A percentile compares a stretch with the other conserved stretches of the same genome.
Evolutionary conservation across 768 basidiomycete species (phyloP).

Genomic region (Lactarius hengduanensis): DNA sequence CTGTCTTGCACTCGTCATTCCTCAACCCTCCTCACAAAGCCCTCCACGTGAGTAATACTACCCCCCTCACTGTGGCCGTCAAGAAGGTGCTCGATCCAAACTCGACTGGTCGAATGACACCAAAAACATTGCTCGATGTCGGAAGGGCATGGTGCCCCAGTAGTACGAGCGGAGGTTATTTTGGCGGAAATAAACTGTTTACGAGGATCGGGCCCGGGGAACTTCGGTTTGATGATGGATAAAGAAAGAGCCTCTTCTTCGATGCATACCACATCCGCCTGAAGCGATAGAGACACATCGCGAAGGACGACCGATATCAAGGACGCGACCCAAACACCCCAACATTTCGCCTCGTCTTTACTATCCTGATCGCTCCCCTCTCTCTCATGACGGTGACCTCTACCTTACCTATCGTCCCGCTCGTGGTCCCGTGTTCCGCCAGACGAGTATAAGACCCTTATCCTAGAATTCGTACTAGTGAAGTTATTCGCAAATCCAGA

Average conservation of each 20-base stretch:
- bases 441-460: constrained; percentile 63
- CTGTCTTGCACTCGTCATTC: constrained; percentile 59
- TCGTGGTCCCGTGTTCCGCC: constrained; percentile 63
- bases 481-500: constrained; percentile 88
- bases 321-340: constrained; percentile 72
- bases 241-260: constrained; percentile 75
- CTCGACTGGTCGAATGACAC: constrained; percentile 70
- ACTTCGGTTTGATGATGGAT: constrained; percentile 78
- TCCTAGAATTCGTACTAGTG: constrained; percentile 69
- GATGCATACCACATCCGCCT: constrained; percentile 42
- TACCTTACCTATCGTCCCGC: constrained; percentile 57
- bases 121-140: constrained; percentile 73
- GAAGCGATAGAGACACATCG: neutral
- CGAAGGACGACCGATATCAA: constrained; percentile 49
- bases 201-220: constrained; percentile 68
- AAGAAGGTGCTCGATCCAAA: constrained; percentile 90
- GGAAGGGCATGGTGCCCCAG: constrained; percentile 65
- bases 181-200: constrained; percentile 74
- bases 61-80: constrained; percentile 71
- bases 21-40: constrained; percentile 77
- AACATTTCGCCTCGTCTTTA: constrained; percentile 88
- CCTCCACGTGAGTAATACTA: constrained; percentile 63
- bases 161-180: constrained; percentile 69
- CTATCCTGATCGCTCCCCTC: constrained; percentile 69
- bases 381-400: constrained; percentile 65